Evolutionary conservation across 768 basidiomycete genomes (phyloP).

Genomic region (Xerocomus potaroensis): DNA sequence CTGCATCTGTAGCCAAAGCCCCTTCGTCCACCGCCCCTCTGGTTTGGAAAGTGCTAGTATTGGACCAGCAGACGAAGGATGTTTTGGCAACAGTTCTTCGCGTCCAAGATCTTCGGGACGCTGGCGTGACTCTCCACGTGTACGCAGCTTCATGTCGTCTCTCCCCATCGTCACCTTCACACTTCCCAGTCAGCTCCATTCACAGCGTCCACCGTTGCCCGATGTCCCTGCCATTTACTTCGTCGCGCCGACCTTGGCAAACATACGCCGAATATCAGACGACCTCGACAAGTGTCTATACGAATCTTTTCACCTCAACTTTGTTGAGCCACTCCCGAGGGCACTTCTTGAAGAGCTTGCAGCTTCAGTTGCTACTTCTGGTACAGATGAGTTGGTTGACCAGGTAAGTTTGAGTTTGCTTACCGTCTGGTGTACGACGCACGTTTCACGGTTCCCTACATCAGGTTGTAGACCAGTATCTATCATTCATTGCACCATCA

Average conservation of each 20-base stretch:
- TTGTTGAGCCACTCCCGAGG: conserved; percentile 87
- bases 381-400: conserved; percentile 75
- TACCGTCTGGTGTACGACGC: background rate
- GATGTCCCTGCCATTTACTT: conserved; percentile 99
- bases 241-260: conserved; percentile 82
- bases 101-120: conserved; percentile 94
- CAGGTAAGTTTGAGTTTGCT: conserved; percentile 49
- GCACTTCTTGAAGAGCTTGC: conserved; percentile 92
- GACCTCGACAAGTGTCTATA: conserved; percentile 89
- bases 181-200: conserved; percentile 76
- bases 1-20: conserved; percentile 43
- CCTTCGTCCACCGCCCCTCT: conserved; percentile 61
- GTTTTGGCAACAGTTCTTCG: conserved; percentile 91
- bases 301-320: conserved; percentile 91
- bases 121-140: conserved; percentile 98
- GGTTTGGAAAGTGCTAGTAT: conserved; percentile 93
- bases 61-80: conserved; percentile 96
- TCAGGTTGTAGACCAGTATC: conserved; percentile 92
- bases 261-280: conserved; percentile 87
- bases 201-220: conserved; percentile 78
- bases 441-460: background rate
- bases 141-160: conserved; percentile 39
- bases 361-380: conserved; percentile 77
- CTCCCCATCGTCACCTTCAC: conserved; percentile 2
- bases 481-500: conserved; percentile 93